Conservation (phyloP, 768 basidiomycete species). For the Gloeostereum incarnatum region DNA sequence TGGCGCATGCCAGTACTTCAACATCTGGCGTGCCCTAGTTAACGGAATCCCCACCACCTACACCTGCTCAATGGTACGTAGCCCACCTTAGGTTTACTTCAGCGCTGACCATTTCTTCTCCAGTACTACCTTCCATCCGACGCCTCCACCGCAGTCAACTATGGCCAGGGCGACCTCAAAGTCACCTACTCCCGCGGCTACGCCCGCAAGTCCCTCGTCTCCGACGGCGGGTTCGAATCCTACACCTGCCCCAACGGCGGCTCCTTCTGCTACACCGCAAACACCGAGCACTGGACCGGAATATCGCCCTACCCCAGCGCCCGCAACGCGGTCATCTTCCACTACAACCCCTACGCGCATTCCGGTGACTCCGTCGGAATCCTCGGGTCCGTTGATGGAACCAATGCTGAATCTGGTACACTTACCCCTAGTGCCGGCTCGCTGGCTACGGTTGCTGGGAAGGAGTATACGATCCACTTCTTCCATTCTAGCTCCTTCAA, state of each 20-base stretch:
- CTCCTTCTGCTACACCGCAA: constrained; percentile 32
- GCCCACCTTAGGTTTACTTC: not conserved
- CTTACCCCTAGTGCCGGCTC: constrained; percentile 21
- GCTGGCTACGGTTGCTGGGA: constrained; percentile 24
- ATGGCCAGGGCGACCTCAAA: constrained; percentile 33
- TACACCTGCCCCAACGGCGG: constrained; percentile 13
- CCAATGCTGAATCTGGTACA: constrained; percentile 27
- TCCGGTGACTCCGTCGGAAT: constrained; percentile 28
- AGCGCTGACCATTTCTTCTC: not conserved
- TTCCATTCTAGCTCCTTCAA: constrained; percentile 32
- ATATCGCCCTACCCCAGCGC: constrained; percentile 23
- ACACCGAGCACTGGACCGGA: constrained; percentile 31
- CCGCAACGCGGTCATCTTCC: constrained; percentile 34
- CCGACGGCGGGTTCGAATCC: constrained; percentile 36
- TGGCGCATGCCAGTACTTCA: constrained; percentile 41
- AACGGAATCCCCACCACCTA: constrained; percentile 10
- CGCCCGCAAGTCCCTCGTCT: constrained; percentile 24
- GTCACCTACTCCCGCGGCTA: constrained; percentile 41
- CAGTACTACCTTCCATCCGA: constrained; percentile 38
- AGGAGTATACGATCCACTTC: constrained; percentile 29
- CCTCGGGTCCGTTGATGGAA: constrained; percentile 31
- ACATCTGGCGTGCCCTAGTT: constrained; percentile 36
- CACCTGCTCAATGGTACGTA: constrained; percentile 10
- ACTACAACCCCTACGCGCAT: constrained; percentile 29
- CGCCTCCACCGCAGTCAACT: constrained; percentile 34